phyloP scores from a whole-genome alignment of 2,329 filamentous ascomycete species.

The Calonectria hawksworthii region DNA sequence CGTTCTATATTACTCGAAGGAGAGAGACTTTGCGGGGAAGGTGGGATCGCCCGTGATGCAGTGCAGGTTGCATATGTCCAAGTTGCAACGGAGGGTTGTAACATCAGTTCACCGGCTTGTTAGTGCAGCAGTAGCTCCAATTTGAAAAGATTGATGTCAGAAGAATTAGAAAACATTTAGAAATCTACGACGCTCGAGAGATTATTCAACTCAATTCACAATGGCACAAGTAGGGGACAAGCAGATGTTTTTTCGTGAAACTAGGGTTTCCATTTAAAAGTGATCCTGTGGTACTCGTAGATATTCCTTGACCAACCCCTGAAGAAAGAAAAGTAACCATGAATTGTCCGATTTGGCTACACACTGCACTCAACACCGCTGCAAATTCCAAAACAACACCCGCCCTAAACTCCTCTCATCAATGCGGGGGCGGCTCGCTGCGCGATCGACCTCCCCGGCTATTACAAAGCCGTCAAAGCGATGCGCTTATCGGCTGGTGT shows the following conservation, averaged over 20 bases:
- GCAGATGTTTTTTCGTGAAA: constrained; percentile 25
- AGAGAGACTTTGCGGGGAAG: neutral
- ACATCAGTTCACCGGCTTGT: neutral
- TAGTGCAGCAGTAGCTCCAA: neutral
- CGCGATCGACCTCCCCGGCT: constrained; percentile 37
- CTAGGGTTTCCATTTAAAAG: constrained; percentile 37
- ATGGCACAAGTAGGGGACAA: neutral
- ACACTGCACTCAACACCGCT: constrained; percentile 39
- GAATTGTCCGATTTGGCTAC: constrained; percentile 38
- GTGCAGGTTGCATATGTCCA: neutral
- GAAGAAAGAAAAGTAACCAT: constrained; percentile 41
- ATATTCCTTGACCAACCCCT: constrained; percentile 32
- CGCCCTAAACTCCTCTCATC: constrained; percentile 45
- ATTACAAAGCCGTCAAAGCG: constrained; percentile 11
- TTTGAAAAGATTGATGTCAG: neutral
- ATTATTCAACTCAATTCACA: neutral
- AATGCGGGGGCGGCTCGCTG: constrained; percentile 37
- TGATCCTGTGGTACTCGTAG: constrained; percentile 45
- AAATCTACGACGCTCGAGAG: too few relatives aligned
- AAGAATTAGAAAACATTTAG: neutral
- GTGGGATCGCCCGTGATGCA: neutral
- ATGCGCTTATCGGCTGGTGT: constrained; percentile 73
- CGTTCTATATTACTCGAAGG: too few relatives aligned
- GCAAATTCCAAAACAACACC: constrained; percentile 44
- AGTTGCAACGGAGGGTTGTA: neutral